Percentiles rank a stretch among this genome's conserved stretches.
These are phyloP conservation scores for Boletus tomentosulus DNA, from an alignment of 768 basidiomycete genomes.

Conservation along the genomic window DNA sequence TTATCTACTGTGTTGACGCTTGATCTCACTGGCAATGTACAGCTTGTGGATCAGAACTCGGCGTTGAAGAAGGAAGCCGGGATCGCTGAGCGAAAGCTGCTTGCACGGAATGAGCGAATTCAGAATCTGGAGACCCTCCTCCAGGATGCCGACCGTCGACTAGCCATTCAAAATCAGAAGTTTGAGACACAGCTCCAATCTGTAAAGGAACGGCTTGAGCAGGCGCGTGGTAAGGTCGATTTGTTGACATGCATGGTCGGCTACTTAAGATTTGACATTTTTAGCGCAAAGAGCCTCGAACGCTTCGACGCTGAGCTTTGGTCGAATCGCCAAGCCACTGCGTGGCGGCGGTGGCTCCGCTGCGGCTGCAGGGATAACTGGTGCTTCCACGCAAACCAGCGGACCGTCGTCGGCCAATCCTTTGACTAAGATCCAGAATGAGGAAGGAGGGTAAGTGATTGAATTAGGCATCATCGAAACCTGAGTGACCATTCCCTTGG, in stretches of 20 bases:
- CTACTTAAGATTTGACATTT: conserved; percentile 27
- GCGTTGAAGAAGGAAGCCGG: conserved; percentile 96
- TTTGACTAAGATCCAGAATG: conserved; percentile 71
- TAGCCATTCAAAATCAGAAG: conserved; percentile 92
- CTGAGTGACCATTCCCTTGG: conserved; percentile 17
- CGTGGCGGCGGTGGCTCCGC: conserved; percentile 81
- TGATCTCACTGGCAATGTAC: conserved; percentile 16
- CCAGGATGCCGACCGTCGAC: conserved; percentile 89
- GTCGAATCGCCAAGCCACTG: conserved; percentile 94
- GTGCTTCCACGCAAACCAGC: conserved; percentile 38
- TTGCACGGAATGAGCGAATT: conserved; percentile 96
- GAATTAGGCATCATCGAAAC: conserved; percentile 10
- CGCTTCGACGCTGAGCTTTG: conserved; percentile 76
- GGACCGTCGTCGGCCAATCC: conserved; percentile 57
- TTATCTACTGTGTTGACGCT: not conserved
- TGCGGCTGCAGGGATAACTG: conserved; percentile 36
- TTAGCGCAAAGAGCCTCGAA: conserved; percentile 71
- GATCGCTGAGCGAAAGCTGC: conserved; percentile 92
- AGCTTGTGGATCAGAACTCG: conserved; percentile 99
- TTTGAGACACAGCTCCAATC: conserved; percentile 91
- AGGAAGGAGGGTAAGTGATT: conserved; percentile 63
- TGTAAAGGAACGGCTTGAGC: conserved; percentile 87
- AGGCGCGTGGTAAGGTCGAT: conserved; percentile 72
- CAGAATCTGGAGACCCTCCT: conserved; percentile 91
- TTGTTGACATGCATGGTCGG: conserved; percentile 11